Conservation (phyloP, 805 yeast species). For the Zygosaccharomyces pseudorouxii region DNA sequence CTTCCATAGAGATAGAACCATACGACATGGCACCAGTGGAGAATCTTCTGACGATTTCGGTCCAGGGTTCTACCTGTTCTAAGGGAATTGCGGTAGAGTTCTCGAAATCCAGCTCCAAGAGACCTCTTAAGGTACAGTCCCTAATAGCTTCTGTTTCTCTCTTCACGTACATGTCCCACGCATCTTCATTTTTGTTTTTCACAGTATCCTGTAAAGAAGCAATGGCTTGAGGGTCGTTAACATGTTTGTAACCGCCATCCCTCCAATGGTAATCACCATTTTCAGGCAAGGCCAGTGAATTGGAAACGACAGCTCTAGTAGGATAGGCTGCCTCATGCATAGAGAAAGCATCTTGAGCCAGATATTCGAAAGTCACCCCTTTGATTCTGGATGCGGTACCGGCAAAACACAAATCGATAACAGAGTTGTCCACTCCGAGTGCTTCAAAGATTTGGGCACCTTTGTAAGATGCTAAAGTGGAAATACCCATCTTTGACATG, state of each 20-base stretch:
- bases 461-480: conserved; percentile 95
- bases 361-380: conserved; percentile 92
- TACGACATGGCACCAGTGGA: conserved; percentile 99
- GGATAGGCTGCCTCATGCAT: conserved; percentile 93
- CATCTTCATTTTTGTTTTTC: conserved; percentile 88
- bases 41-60: conserved; percentile 94
- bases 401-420: conserved; percentile 90
- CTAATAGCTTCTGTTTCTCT: conserved; percentile 88
- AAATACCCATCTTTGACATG: conserved; percentile 99
- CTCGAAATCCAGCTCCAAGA: conserved; percentile 84
- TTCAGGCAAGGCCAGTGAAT: conserved; percentile 72
- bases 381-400: conserved; percentile 96
- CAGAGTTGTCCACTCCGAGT: conserved; percentile 90
- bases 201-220: conserved; percentile 98
- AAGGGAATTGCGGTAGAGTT: conserved; percentile 72
- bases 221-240: conserved; percentile 91
- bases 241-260: conserved; percentile 95
- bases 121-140: conserved; percentile 90
- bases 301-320: conserved; percentile 61
- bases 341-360: conserved; percentile 95
- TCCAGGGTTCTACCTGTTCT: conserved; percentile 99
- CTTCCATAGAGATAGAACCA: conserved; percentile 97
- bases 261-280: conserved; percentile 98
- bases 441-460: conserved; percentile 99
- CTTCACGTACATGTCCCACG: conserved; percentile 84